Percentiles rank a stretch among this genome's conserved stretches.
These are phyloP conservation scores for Ceratonia siliqua DNA, from an alignment of 306 rosid species.

Conservation along the genomic window DNA sequence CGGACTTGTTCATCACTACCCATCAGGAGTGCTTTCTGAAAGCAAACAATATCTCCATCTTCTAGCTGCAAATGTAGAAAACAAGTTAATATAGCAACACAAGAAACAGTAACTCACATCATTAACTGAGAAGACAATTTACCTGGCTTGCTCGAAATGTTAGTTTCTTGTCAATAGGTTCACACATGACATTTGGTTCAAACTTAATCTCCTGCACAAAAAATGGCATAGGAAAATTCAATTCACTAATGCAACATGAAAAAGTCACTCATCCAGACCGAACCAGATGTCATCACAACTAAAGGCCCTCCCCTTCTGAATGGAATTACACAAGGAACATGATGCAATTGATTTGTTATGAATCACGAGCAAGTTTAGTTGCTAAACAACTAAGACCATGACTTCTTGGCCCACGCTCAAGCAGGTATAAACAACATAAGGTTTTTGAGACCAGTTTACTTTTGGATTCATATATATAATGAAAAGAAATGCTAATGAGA, in stretches of 20 bases:
- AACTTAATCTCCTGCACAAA: slow-evolving; percentile 86
- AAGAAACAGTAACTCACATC: slow-evolving; percentile 8
- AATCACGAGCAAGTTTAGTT: slow-evolving; percentile 13
- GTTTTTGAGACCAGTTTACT: no score
- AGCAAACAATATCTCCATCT: slow-evolving; percentile 95
- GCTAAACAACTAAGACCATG: slow-evolving; percentile 13
- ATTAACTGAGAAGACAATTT: slow-evolving; percentile 3
- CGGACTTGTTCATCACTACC: slow-evolving; percentile 59
- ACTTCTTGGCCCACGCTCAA: not conserved
- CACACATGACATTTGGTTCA: slow-evolving; percentile 97
- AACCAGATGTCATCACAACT: not conserved
- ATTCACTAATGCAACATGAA: not conserved
- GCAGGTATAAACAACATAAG: not conserved
- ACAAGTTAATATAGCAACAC: slow-evolving; percentile 10
- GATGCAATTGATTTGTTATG: slow-evolving; percentile 4
- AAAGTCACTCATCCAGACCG: not conserved
- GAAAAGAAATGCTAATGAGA: no score
- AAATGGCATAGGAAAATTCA: slow-evolving; percentile 13
- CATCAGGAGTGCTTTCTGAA: slow-evolving; percentile 64
- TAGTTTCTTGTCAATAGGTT: slow-evolving; percentile 83
- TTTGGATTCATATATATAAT: no score
- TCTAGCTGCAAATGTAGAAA: slow-evolving; percentile 63
- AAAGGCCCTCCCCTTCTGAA: not conserved
- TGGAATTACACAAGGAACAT: slow-evolving; percentile 5
- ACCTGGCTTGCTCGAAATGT: slow-evolving; percentile 94